phyloP scores from a whole-genome alignment of 2,329 filamentous ascomycete species.

The Massarina eburnea region DNA sequence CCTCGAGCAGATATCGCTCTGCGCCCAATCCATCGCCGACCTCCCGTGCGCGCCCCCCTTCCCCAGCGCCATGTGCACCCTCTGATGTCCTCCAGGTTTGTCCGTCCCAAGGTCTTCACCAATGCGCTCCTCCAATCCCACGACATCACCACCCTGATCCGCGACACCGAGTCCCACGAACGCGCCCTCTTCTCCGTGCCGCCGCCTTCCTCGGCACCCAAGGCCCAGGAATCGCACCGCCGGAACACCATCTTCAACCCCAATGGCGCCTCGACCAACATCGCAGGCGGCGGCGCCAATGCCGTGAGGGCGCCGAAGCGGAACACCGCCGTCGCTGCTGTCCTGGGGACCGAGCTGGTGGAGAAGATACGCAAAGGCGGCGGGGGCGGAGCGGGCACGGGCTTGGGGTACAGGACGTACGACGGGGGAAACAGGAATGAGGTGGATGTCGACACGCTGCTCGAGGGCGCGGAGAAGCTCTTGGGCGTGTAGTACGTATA shows the following conservation, averaged over 20 bases:
- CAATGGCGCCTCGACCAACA: conserved; percentile 31
- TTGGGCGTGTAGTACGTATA: conserved; percentile 74
- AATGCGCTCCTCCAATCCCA: conserved; percentile 85
- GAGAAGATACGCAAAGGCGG: conserved; percentile 69
- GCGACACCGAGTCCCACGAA: conserved; percentile 93
- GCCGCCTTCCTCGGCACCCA: conserved; percentile 58
- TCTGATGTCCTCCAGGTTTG: no score
- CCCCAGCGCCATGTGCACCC: conserved; percentile 25
- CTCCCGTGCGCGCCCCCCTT: conserved; percentile 43
- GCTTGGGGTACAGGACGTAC: conserved; percentile 45
- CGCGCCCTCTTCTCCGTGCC: conserved; percentile 93
- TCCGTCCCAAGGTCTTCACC: conserved; percentile 89
- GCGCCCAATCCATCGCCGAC: conserved; percentile 51
- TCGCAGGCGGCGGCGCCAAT: conserved; percentile 42
- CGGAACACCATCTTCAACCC: conserved; percentile 53
- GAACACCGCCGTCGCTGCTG: conserved; percentile 85
- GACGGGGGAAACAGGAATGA: conserved; percentile 62
- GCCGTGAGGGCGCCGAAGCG: conserved; percentile 60
- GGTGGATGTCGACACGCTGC: conserved; percentile 81
- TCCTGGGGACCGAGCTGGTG: conserved; percentile 84
- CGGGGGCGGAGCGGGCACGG: conserved; percentile 55
- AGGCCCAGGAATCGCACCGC: conserved; percentile 49
- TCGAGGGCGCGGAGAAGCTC: conserved; percentile 86
- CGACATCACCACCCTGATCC: conserved; percentile 92
- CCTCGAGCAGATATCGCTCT: conserved; percentile 54